Evolutionary conservation across 768 basidiomycete genomes (phyloP).

Genomic region (Tricholoma flavovirens): DNA sequence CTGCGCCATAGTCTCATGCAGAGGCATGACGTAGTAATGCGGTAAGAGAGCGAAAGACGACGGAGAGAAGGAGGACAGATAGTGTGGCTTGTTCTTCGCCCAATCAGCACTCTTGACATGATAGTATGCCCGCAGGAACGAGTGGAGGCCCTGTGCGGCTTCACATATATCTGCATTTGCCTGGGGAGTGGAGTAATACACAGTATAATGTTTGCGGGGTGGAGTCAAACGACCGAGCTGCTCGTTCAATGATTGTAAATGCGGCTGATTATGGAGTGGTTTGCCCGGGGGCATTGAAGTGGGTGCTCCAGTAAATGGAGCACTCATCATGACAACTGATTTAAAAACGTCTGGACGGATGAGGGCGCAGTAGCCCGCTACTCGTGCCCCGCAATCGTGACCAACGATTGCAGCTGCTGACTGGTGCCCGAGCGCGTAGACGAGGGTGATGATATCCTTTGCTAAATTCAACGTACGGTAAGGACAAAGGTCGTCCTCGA

Average conservation of each 20-base stretch:
- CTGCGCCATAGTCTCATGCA: conserved; percentile 47
- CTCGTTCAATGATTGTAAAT: conserved; percentile 12
- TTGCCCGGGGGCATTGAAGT: conserved; percentile 16
- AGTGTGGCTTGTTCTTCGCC: conserved; percentile 34
- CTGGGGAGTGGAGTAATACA: conserved; percentile 41
- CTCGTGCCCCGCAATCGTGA: conserved; percentile 53
- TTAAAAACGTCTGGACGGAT: conserved; percentile 52
- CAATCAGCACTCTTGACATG: conserved; percentile 52
- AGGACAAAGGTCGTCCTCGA: conserved; percentile 44
- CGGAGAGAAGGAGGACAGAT: conserved; percentile 28
- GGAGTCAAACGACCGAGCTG: conserved; percentile 37
- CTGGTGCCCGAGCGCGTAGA: conserved; percentile 44
- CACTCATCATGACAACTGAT: conserved; percentile 55
- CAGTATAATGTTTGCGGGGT: conserved; percentile 53
- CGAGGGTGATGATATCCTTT: conserved; percentile 47
- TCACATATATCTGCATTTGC: conserved; percentile 42
- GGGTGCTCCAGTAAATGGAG: conserved; percentile 46
- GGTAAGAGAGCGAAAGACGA: conserved; percentile 39
- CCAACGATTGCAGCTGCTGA: conserved; percentile 48
- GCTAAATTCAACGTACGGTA: conserved; percentile 47
- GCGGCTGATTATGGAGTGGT: conserved; percentile 8
- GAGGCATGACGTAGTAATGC: conserved; percentile 58
- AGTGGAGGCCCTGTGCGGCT: conserved; percentile 38
- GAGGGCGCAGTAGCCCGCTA: conserved; percentile 50
- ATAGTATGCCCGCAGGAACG: conserved; percentile 49